Percentiles rank a stretch among this genome's conserved stretches.
phyloP scores from a whole-genome alignment of 306 rosid species.

The Cucumis hystrix region DNA sequence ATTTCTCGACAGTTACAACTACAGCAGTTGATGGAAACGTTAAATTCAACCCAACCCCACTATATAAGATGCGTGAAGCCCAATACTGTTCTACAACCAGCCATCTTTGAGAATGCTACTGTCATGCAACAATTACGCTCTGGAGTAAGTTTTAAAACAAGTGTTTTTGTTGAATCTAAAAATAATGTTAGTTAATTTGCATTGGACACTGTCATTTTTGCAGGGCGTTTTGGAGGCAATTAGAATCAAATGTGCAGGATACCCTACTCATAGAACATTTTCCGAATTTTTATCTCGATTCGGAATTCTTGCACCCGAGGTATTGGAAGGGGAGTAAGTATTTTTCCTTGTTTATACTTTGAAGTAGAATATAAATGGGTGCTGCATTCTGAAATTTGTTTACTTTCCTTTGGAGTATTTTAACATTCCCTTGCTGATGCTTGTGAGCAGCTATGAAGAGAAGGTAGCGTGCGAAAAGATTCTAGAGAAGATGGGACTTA shows the following conservation, averaged over 20 bases:
- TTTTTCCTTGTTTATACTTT: slow-evolving; percentile 2
- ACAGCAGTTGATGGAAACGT: slow-evolving; percentile 84
- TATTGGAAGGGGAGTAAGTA: slow-evolving; percentile 56
- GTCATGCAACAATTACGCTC: slow-evolving; percentile 75
- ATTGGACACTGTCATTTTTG: slow-evolving; percentile 22
- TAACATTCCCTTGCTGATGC: slow-evolving; percentile 5
- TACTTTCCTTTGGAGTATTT: not conserved
- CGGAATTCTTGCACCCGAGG: slow-evolving; percentile 66
- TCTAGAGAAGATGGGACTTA: slow-evolving; percentile 57
- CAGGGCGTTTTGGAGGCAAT: slow-evolving; percentile 98
- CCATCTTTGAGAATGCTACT: slow-evolving; percentile 50
- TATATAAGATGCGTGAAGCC: slow-evolving; percentile 96
- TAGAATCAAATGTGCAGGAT: slow-evolving; percentile 89
- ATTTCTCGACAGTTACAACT: slow-evolving; percentile 65
- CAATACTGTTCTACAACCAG: slow-evolving; percentile 45
- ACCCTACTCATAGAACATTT: slow-evolving; percentile 67
- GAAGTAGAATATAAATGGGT: not conserved
- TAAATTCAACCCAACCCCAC: slow-evolving; percentile 69
- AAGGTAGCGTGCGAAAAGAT: slow-evolving; percentile 45
- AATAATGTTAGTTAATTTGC: not conserved
- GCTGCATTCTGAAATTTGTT: not conserved
- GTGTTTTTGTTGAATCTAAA: slow-evolving; percentile 1
- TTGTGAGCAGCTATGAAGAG: slow-evolving; percentile 55
- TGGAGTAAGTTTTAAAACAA: slow-evolving; percentile 57
- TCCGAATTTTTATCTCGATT: slow-evolving; percentile 53